Evolutionary conservation across 1,284 basidiomycete genomes (phyloP).

Genomic region (Papiliotrema nemorosa): DNA sequence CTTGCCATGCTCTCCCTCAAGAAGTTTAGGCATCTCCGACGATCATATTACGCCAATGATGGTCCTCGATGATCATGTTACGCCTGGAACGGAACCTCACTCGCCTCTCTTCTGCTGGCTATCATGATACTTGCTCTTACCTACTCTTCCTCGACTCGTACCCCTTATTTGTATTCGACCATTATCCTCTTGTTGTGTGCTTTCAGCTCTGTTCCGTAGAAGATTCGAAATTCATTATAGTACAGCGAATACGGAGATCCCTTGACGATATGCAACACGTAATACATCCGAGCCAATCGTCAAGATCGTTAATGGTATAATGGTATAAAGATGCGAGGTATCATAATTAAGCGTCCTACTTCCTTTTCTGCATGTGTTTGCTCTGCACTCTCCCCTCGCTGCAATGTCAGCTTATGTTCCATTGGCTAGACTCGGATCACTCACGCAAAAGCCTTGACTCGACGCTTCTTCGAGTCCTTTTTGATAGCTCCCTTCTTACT

Average conservation of each 20-base stretch:
- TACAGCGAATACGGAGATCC: too few relatives aligned
- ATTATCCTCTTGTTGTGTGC: too few relatives aligned
- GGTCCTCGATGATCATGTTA: conserved; percentile 21
- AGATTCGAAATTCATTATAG: too few relatives aligned
- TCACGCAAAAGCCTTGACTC: conserved; percentile 51
- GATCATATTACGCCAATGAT: conserved; percentile 58
- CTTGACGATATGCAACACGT: too few relatives aligned
- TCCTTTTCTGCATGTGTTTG: background rate
- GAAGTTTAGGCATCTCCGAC: conserved; percentile 78
- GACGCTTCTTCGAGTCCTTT: conserved; percentile 78
- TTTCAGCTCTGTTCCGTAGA: too few relatives aligned
- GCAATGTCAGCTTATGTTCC: conserved; percentile 1
- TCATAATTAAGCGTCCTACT: background rate
- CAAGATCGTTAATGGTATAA: background rate
- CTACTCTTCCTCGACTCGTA: too few relatives aligned
- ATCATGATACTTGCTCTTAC: too few relatives aligned
- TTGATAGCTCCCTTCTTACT: conserved; percentile 74
- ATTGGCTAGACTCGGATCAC: conserved; percentile 13
- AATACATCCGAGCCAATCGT: too few relatives aligned
- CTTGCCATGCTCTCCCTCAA: conserved; percentile 77
- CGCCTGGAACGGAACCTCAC: too few relatives aligned
- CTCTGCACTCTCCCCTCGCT: conserved; percentile 6
- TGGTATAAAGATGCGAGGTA: background rate
- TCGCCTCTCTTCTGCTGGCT: too few relatives aligned
- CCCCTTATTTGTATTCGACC: too few relatives aligned